Base-by-base conservation (phyloP, 192 early-diverging fungal species). In the Jimgerdemannia flammicorona region DNA sequence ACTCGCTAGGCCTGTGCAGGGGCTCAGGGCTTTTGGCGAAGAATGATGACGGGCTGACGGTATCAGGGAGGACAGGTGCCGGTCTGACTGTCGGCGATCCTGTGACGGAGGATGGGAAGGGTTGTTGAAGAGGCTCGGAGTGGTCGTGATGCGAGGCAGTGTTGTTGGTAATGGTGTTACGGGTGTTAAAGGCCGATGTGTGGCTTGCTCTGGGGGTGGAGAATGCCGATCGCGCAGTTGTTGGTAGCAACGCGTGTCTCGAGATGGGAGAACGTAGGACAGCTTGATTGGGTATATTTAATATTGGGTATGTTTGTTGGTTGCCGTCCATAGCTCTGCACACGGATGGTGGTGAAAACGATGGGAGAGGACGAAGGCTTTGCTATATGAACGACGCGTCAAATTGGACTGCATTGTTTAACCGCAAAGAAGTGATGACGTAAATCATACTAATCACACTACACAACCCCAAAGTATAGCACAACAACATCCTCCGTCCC, bases 391-490 rank as follows among this genome's bases (percentile, higher is more conserved):
- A 29, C 49, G 49, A 59, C 49, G 49, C 49, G 49, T 59, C 49
- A 59, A 59, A 59, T 59, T 14, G 49, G 49, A 59, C 49, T 59
- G 49, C 49, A 29, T 29, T 29, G 29, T 29, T 29, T 29, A 29
- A 29, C 29, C 29, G 29, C 29, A 29, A n/a, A 29, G 29, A 29
- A 29, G 29, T 29, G 29, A 29, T 29, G 29, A 29, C 29, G 29
- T 29, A 0, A 29, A 29, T 29, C 29, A 1, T 29, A 29, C 29
- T 29, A 29, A 29, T 29, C 29, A 29, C 40, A 19, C 29, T 70
- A 78, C 42, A 81, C 80, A 59, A 81, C 78, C 20, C 80, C 80
- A 67, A 81, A 81, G n/a, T 81, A 81, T 65, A 81, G 70, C 11
- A 81, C 43, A 43, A 79, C 77, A 54, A 81, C 43, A 49, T 78